phyloP scores from a whole-genome alignment of 257 asterid genomes.

The Handroanthus guayacan region DNA sequence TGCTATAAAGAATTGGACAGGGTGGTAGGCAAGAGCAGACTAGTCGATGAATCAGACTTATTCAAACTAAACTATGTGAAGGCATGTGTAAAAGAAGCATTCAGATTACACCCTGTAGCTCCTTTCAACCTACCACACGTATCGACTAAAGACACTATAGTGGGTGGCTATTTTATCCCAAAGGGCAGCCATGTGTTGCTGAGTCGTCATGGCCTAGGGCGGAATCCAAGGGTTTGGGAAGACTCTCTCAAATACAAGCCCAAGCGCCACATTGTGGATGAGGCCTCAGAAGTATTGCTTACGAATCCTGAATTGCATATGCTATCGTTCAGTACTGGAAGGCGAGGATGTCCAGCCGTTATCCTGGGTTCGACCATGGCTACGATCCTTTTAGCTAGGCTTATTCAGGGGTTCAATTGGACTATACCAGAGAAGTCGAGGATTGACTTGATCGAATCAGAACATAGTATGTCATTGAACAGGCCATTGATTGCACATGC shows the following conservation, averaged over 20 bases:
- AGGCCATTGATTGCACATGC: constrained; percentile 29
- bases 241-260: constrained; percentile 33
- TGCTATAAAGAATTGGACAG: constrained; percentile 27
- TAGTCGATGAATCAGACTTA: constrained; percentile 38
- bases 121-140: constrained; percentile 31
- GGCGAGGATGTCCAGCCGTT: constrained; percentile 29
- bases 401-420: constrained; percentile 5
- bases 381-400: constrained; percentile 11
- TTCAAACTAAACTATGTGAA: constrained; percentile 25
- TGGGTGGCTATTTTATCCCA: constrained; percentile 30
- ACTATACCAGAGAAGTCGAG: background rate
- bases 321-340: constrained; percentile 31
- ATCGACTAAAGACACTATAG: background rate
- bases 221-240: constrained; percentile 30
- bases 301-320: background rate
- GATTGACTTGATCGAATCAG: constrained; percentile 14
- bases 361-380: constrained; percentile 2
- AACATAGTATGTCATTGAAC: background rate
- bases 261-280: constrained; percentile 15
- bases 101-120: constrained; percentile 28
- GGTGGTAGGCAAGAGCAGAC: constrained; percentile 25
- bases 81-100: constrained; percentile 34
- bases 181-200: constrained; percentile 36
- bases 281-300: background rate
- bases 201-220: constrained; percentile 31